Percentiles rank a stretch among this genome's conserved stretches.
These are phyloP conservation scores for Sodiomyces alkalinus DNA, from an alignment of 2,329 filamentous ascomycete genomes.

Conservation along the genomic window DNA sequence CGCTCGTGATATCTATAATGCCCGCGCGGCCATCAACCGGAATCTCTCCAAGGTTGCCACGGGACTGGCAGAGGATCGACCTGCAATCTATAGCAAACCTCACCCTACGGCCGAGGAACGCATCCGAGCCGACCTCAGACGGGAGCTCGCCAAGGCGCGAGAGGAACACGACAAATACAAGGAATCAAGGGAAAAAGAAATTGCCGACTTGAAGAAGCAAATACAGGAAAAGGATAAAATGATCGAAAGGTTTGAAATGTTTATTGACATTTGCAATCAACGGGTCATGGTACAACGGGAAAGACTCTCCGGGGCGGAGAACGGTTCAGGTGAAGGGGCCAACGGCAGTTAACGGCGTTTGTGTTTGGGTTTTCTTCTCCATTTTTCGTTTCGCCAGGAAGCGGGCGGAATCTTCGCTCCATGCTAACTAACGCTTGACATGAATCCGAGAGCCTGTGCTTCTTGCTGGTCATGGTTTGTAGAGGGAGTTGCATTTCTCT, in stretches of 20 bases:
- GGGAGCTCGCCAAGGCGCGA: slow-evolving; percentile 41
- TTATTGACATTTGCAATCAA: slow-evolving; percentile 55
- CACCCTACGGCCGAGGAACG: slow-evolving; percentile 47
- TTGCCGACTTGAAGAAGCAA: slow-evolving; percentile 41
- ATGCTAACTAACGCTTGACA: no score
- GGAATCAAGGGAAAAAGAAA: slow-evolving; percentile 40
- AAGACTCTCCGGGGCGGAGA: slow-evolving; percentile 20
- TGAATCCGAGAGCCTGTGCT: no score
- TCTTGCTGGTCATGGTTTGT: no score
- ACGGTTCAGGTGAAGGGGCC: not conserved
- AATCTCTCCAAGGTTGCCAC: slow-evolving; percentile 47
- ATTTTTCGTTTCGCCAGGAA: no score
- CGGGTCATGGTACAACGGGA: slow-evolving; percentile 49
- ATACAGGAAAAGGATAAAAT: slow-evolving; percentile 48
- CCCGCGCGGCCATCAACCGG: slow-evolving; percentile 49
- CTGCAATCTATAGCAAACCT: slow-evolving; percentile 52
- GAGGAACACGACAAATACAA: slow-evolving; percentile 40
- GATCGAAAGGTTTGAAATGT: slow-evolving; percentile 52
- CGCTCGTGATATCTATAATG: slow-evolving; percentile 53
- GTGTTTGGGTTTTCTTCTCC: no score
- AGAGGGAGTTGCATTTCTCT: no score
- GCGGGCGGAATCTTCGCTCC: no score
- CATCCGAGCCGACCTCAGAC: slow-evolving; percentile 44
- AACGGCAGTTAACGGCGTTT: no score
- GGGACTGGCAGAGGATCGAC: slow-evolving; percentile 43